Base-by-base conservation (phyloP, 352 stramenopile species). In the Phytophthora niederhauseri region DNA sequence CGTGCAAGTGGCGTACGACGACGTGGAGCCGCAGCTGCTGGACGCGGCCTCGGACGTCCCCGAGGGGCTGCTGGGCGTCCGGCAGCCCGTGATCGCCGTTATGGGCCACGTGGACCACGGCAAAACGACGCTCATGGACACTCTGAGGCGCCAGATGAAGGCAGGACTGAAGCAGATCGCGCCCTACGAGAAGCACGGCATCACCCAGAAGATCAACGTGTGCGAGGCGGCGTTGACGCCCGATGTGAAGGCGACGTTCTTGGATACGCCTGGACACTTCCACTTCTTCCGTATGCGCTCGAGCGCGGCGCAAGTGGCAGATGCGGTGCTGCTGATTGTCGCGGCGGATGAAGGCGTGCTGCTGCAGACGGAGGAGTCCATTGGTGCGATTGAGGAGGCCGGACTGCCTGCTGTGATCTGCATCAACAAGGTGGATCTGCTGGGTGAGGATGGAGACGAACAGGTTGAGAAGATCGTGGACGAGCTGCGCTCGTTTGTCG, bases 21-120 rank as follows among this genome's bases (percentile, higher is more conserved):
- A 90, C 8, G 68, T 93, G 3, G 88, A 95, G 59, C 84, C 85
- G 0, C 60, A 61, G 46, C 68, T 90, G 12, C 70, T 66, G 26
- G 66, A 73, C 30, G 49, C 61, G 5, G 46, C 53, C n/a, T 15
- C 43, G 14, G 34, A 36, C 20, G 34, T 24, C 11, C 80, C 77
- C 4, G 51, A 85, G 26, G 50, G 64, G 17, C 15, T 61, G 0
- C n/a, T 73, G 59, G 61, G 60, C 20, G 69, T 82, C 41, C 83
- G 98, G 26, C 80, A 97, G 19, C 98, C 98, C 5, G 97, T 99
- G 51, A 97, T 99, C 34, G 98, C 97, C 8, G 98, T 99, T 41
- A 99, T 99, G 98, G 98, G 98, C 38, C 98, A 99, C 76, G 98
- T 99, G 22, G 98, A 99, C 85, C 98, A 99, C 80, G 98, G 98